Base-by-base conservation (phyloP, 257 asterid genomes). In the Capsicum chinense region DNA sequence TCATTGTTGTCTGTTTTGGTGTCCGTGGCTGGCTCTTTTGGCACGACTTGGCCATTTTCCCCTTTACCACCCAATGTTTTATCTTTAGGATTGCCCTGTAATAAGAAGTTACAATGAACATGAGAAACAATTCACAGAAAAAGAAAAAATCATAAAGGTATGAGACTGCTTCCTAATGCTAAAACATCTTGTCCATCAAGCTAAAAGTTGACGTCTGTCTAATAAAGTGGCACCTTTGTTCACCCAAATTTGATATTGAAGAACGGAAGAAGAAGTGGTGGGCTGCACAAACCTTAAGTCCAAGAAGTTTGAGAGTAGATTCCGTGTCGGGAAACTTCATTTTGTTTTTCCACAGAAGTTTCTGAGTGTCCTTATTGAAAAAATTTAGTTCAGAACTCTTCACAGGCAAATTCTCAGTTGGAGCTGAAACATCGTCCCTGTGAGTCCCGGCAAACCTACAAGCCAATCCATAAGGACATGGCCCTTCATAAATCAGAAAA, bases 271-370 rank as follows among this genome's bases (percentile, higher is more conserved):
- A 76, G 57, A 42, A 68, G 48, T 26, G 12, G 48, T 39, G 5
- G 42, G 63, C 42, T 14, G 68, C 87, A 84, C 92, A 87, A 87
- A 88, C 98, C 90, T 70, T 59, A 87, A 93, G 93, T 83, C 98
- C 98, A 76, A 95, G 98, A 88, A 82, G 89, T 88, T 92, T 93
- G 74, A 97, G 94, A 6, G 87, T 84, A 57, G 95, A 93, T 85
- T 95, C 95, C 3, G 99, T 92, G 87, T 95, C 93, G 9, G 94
- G 92, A 74, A 93, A 95, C 88, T 89, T 92, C 94, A 97, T 90
- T 86, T 92, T 93, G 86, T 95, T 95, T 88, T 97, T 97, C 99
- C 99, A 95, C 73, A 97, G 89, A 83, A 97, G 95, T 94, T 88
- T 95, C 92, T 97, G 99, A 78, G 95, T 92, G 81, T 93, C 97